Evolutionary conservation across 2,329 filamentous ascomycete genomes (phyloP), one percentile per base, ranked within the genome.

Genomic region (Microdochium bolleyi): DNA sequence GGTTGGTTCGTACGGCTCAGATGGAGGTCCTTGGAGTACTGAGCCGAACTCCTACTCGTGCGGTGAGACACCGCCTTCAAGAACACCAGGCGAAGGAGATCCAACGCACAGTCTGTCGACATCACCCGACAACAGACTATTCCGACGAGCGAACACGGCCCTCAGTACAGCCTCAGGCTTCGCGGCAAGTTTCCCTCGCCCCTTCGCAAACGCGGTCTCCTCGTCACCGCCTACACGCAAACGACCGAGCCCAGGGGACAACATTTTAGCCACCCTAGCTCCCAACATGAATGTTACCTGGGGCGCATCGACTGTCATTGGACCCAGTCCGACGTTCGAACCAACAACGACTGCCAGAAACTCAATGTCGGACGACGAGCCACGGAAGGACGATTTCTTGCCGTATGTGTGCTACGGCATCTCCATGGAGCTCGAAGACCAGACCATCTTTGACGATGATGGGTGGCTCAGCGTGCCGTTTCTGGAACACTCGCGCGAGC

Each of bases 401-500:
- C 68, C 74, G 9, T 63, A 79, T 55, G 70, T 82, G 2, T 77
- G 79, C 4, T 71, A 78, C 16, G 74, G 70, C 22, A 76, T 82
- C 4, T 71, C 73, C 1, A 70, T 85, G 7, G 71, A 73, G 7
- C 73, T 85, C 57, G 77, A 80, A 60, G 82, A 87, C 56, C 81
- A 84, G 56, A 75, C 76, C n/a, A 73, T 79, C 21, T 87, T 87
- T 58, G 84, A 87, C 57, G 83, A 87, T 51, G 84, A 87, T 60
- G 83, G 83, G 13, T 85, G 82, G 74, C 74, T 86, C 61, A 75
- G 72, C 21, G 74, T 76, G 2, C 78, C 84, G 3, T 67, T 87
- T 2, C 71, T 87, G 16, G 77, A 84, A 46, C 70, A 75, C 3
- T 71, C 63, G 27, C 74, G 73, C n/a, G 65, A 69, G 4, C 64